Percentiles rank a stretch among this genome's conserved stretches.
These are phyloP conservation scores for Beauveria medogensis DNA, from an alignment of 2,329 filamentous ascomycete species.

Conservation along the genomic window DNA sequence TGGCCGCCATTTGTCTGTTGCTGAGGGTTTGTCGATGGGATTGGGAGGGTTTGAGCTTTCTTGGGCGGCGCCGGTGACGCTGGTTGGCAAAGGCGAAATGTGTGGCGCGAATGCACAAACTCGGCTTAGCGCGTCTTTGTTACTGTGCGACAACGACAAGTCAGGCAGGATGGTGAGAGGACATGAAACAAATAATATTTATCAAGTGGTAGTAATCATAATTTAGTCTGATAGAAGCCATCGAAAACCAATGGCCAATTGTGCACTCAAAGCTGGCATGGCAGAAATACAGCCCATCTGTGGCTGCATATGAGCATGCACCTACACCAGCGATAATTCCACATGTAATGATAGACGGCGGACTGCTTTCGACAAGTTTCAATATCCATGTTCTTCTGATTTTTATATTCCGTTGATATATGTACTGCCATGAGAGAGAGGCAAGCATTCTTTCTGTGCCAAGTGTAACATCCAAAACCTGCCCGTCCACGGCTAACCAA, in stretches of 20 bases:
- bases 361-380: not conserved
- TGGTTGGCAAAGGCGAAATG: not conserved
- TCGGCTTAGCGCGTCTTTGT: not conserved
- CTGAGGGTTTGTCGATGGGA: not conserved
- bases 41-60: constrained; percentile 1
- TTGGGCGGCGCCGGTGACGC: not conserved
- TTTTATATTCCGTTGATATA: not conserved
- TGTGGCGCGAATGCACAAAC: constrained; percentile 2
- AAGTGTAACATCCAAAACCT: not conserved
- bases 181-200: too few relatives aligned
- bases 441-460: not conserved
- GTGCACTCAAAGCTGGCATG: too few relatives aligned
- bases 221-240: too few relatives aligned
- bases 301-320: not conserved
- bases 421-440: not conserved
- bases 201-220: too few relatives aligned
- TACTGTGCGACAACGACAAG: not conserved
- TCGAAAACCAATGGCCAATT: too few relatives aligned
- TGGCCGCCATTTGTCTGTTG: constrained; percentile 45
- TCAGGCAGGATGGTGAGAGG: too few relatives aligned
- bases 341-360: not conserved
- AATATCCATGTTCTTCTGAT: not conserved
- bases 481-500: not conserved
- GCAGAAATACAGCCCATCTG: too few relatives aligned
- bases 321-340: not conserved